Base-by-base conservation (phyloP, 2,329 filamentous ascomycete species). In the Ophiostoma piceae region DNA sequence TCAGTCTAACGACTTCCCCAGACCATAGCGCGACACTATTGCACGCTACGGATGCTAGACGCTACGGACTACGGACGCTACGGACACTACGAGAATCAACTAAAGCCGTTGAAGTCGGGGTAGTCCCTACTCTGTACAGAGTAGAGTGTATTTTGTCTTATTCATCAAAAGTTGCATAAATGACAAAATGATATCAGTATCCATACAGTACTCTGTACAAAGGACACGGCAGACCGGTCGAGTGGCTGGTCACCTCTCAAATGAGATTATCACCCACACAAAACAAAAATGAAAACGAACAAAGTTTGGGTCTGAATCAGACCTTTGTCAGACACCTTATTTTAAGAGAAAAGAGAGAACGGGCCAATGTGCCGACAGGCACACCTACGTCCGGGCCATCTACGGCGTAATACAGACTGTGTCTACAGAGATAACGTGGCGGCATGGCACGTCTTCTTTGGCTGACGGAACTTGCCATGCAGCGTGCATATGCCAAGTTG, bases 391-490 rank as follows among this genome's bases (percentile, higher is more conserved):
- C 6, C 26, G 57, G 57, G 57, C 26, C 57, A 57, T 62, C 57
- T 32, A 62, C 57, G 57, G 57, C 57, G 57, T 62, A 62, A 62
- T 62, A 19, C 11, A 26, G 14, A 62, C 26, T 29, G 2, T 29
- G 26, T 1, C 26, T 60, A 60, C 54, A 60, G 26, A 14, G 16
- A 35, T 35, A 35, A 8, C n/a, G 51, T 14, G 51, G 51, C 51
- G 8, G 51, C 51, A 57, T 57, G 3, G 9, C 22, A 8, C 26
- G n/a, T 57, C 51, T 16, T 57, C 51, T 57, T 26, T 57, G 51
- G 51, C 51, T 26, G n/a, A 57, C 51, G 51, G 51, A 57, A 57
- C 51, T 57, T 57, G 51, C 51, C 51, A 57, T 57, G 51, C 43
- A 19, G 43, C 43, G 9, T 57, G n/a, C 51, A 26, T 54, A 54